Percentiles rank a stretch among this genome's conserved stretches.
Evolutionary conservation across 768 basidiomycete genomes (phyloP).

Genomic region (Xanthoconium stramineum): DNA sequence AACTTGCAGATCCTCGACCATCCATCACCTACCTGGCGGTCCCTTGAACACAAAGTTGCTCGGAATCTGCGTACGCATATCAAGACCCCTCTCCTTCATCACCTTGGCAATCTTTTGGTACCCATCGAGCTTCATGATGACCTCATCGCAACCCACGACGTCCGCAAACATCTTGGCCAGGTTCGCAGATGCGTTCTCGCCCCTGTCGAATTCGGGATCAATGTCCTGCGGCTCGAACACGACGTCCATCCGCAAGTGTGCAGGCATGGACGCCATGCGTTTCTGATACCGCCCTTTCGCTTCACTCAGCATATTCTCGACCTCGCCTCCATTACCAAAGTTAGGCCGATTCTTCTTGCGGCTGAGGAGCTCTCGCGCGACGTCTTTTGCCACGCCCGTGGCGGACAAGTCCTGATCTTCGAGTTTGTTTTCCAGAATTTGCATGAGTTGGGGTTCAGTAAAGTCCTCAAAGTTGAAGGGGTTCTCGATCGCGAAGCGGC

Average conservation of each 20-base stretch:
- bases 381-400: conserved; percentile 52
- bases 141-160: conserved; percentile 57
- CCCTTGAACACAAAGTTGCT: conserved; percentile 71
- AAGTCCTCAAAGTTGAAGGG: conserved; percentile 70
- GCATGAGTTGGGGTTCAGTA: conserved; percentile 46
- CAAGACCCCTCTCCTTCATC: conserved; percentile 41
- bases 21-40: conserved; percentile 51
- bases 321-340: conserved; percentile 66
- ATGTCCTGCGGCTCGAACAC: conserved; percentile 52
- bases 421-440: conserved; percentile 57
- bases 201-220: conserved; percentile 59
- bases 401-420: conserved; percentile 56
- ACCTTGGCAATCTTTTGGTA: conserved; percentile 52
- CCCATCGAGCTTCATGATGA: conserved; percentile 44
- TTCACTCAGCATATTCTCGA: conserved; percentile 56
- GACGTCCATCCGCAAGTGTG: conserved; percentile 23
- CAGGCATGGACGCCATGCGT: conserved; percentile 33
- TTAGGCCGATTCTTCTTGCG: conserved; percentile 45
- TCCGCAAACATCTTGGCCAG: conserved; percentile 60
- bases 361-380: conserved; percentile 49
- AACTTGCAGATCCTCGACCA: not conserved
- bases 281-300: conserved; percentile 50
- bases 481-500: conserved; percentile 67
- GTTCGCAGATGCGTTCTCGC: conserved; percentile 45
- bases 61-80: conserved; percentile 52